Conservation (phyloP, 139 green algal species). For the Chlamydomonas sp. region DNA sequence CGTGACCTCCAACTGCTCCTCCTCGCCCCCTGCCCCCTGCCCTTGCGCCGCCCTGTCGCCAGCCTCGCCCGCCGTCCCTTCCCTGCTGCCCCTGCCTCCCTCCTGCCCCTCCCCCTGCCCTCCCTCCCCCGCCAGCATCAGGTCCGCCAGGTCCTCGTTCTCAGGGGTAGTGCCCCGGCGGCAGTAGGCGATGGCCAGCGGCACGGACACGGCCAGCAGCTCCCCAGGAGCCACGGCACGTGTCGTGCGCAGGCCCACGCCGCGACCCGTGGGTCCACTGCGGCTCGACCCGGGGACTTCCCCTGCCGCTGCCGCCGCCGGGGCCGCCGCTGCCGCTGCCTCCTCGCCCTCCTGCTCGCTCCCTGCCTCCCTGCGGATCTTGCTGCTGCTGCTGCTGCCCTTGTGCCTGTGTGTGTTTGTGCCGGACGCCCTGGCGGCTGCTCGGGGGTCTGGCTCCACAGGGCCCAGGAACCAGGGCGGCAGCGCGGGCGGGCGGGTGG, state of each 20-base stretch:
- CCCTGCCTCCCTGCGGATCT: too few species aligned
- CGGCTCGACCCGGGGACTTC: background rate
- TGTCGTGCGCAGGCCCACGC: background rate
- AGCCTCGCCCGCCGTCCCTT: background rate
- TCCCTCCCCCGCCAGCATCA: conserved; percentile 26
- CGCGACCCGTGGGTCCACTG: background rate
- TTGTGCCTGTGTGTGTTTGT: background rate
- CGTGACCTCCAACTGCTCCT: background rate
- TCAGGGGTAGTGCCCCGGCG: conserved; percentile 34
- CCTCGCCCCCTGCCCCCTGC: background rate
- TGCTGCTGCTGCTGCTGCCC: background rate
- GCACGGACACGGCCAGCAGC: conserved; percentile 40
- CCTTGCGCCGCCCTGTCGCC: background rate
- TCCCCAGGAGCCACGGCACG: conserved; percentile 12
- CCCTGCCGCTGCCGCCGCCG: background rate
- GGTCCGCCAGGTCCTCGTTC: conserved; percentile 58
- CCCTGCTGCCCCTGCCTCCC: background rate
- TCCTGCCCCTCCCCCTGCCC: background rate
- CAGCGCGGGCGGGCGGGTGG: background rate
- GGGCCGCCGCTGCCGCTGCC: background rate
- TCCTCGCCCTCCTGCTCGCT: too few species aligned
- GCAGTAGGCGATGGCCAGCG: conserved; percentile 35
- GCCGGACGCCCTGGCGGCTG: background rate
- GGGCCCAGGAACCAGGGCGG: conserved; percentile 38
- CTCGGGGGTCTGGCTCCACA: background rate